These are phyloP conservation scores for Fraxinus quadrangulata DNA, from an alignment of 257 asterid genomes.

Conservation along the genomic window DNA sequence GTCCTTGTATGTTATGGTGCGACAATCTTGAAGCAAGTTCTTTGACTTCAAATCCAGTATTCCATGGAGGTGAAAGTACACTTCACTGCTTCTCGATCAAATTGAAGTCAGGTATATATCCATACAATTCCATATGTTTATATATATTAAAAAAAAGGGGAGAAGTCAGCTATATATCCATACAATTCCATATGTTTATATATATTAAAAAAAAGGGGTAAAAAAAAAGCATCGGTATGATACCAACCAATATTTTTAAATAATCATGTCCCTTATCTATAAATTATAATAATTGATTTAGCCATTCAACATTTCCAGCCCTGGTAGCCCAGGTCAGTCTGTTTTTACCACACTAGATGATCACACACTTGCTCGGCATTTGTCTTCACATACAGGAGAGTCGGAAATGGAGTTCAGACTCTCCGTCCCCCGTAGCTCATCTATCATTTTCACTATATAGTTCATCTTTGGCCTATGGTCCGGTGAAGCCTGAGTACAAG, in stretches of 20 bases:
- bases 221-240: background rate
- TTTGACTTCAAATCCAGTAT: background rate
- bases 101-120: no score
- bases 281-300: no score
- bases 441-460: constrained; percentile 75
- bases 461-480: constrained; percentile 81
- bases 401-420: constrained; percentile 65
- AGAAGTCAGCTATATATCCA: no score
- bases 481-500: constrained; percentile 60
- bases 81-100: background rate
- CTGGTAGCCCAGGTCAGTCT: no score
- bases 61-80: background rate
- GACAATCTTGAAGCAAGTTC: background rate
- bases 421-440: constrained; percentile 71
- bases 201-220: no score
- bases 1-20: background rate
- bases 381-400: constrained; percentile 68
- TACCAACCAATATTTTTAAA: no score
- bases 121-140: no score
- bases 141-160: no score
- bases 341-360: background rate
- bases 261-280: no score
- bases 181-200: no score
- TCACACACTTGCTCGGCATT: constrained; percentile 65
- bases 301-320: no score